Conservation (phyloP, 495 filamentous ascomycete genomes). For the Sabuloglossum arenarium region DNA sequence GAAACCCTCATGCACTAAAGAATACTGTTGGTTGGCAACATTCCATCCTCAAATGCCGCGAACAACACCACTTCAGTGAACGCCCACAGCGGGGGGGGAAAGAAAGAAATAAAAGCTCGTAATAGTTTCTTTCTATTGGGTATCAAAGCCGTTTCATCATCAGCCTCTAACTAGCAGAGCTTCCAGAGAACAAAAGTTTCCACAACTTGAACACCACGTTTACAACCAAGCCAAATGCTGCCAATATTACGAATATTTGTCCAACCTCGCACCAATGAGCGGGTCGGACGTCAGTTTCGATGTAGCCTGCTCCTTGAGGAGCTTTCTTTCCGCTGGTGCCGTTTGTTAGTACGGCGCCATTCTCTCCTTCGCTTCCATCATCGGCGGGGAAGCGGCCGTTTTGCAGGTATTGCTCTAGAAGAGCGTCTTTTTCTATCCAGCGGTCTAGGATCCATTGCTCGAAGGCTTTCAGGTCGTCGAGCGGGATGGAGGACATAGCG, state of each 20-base stretch:
- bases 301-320: slow-evolving; percentile 24
- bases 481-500: slow-evolving; percentile 39
- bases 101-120: too few relatives aligned
- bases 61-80: too few relatives aligned
- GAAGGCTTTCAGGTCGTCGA: slow-evolving; percentile 39
- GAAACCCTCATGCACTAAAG: too few relatives aligned
- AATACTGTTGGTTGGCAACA: too few relatives aligned
- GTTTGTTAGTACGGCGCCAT: slow-evolving; percentile 14
- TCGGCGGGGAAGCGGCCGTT: slow-evolving; percentile 53
- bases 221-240: not conserved
- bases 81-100: too few relatives aligned
- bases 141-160: not conserved
- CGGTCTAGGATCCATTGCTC: slow-evolving; percentile 52
- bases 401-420: slow-evolving; percentile 47
- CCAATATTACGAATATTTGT: slow-evolving; percentile 13
- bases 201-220: not conserved
- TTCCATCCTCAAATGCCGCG: too few relatives aligned
- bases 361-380: slow-evolving; percentile 22
- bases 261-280: slow-evolving; percentile 23
- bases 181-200: not conserved
- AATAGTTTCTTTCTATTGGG: not conserved
- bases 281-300: slow-evolving; percentile 35
- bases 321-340: slow-evolving; percentile 14
- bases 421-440: slow-evolving; percentile 62
- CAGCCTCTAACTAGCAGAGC: not conserved